Percentiles rank a stretch among this genome's conserved stretches.
Evolutionary conservation across 345 rosid species (phyloP).

Genomic region (Moringa oleifera): DNA sequence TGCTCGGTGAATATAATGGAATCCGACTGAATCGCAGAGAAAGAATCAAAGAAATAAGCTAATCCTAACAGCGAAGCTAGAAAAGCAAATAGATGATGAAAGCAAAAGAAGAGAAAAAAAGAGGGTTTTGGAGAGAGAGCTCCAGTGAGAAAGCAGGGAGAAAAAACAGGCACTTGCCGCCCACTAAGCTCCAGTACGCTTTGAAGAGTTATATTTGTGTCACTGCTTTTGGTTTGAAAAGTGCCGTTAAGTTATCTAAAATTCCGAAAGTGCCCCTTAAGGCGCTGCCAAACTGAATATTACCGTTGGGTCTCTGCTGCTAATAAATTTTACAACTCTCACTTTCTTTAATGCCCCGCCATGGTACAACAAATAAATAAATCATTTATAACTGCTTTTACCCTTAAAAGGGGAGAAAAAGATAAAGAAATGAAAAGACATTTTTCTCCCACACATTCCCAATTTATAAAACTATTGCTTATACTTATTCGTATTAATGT

Average conservation of each 20-base stretch:
- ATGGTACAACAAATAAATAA: too few relatives aligned
- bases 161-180: conserved; percentile 26
- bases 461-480: too few relatives aligned
- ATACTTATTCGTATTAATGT: too few relatives aligned
- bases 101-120: background rate
- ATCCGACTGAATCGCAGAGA: conserved; percentile 8
- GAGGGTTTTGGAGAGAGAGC: background rate
- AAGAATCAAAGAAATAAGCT: too few relatives aligned
- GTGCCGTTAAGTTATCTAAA: conserved; percentile 30
- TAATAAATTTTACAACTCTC: background rate
- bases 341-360: background rate
- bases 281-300: conserved; percentile 34
- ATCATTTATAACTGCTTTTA: background rate
- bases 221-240: conserved; percentile 9
- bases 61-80: too few relatives aligned
- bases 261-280: conserved; percentile 39
- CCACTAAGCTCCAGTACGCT: conserved; percentile 18
- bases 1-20: conserved; percentile 17
- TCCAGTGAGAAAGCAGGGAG: background rate
- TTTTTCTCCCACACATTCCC: too few relatives aligned
- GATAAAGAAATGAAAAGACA: too few relatives aligned
- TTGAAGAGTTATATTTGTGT: background rate
- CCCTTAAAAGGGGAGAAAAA: background rate
- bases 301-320: conserved; percentile 35
- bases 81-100: background rate